Base-by-base conservation (phyloP, 1,284 basidiomycete species). In the Apiotrichum montevideense region DNA sequence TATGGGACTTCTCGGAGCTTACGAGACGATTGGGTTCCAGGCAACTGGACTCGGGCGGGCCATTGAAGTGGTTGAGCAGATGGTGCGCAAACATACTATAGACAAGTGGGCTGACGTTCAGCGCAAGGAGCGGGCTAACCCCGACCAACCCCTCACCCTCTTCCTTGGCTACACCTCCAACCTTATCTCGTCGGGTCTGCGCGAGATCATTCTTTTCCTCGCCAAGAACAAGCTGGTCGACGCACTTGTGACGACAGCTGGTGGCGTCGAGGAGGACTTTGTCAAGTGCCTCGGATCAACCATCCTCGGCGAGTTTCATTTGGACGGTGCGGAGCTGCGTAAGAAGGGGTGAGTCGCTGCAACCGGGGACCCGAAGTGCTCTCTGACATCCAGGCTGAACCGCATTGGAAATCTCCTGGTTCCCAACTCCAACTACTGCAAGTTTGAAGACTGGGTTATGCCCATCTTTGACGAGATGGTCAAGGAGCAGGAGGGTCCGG, bases 91-190 rank as follows among this genome's bases (percentile, higher is more conserved):
- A 9, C 11, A 42, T 57, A 21, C 6, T n/a, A 21, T 34, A 15
- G 15, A 0, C 29, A 7, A 29, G 35, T 37, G 47, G 55, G 32
- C 55, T 52, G 13, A 13, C n/a, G 9, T 4, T 11, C 46, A 77
- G 75, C 60, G 75, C 45, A 59, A 69, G 61, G 68, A 66, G 44
- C 65, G 75, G 6, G 48, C 58, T 35, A 65, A 73, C 56, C 56
- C 68, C 2, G 69, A 74, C 29, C 57, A 75, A 65, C 75, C 75
- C 1, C 61, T 77, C 21, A 87, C 86, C 60, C 84, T 98, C 70
- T 96, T 99, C 74, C 85, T 99, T 43, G 96, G 96, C 52, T 99
- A 95, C 78, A 99, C 96, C 2, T 98, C 95, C 46, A 98, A 98
- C 76, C 84, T 98, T 35, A 96, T 99, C 67, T 98, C 96, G 0